Evolutionary conservation across 176 grass and related monocot genomes (phyloP), one percentile per base, ranked within the genome.

Genomic region (Hordeum marinum): DNA sequence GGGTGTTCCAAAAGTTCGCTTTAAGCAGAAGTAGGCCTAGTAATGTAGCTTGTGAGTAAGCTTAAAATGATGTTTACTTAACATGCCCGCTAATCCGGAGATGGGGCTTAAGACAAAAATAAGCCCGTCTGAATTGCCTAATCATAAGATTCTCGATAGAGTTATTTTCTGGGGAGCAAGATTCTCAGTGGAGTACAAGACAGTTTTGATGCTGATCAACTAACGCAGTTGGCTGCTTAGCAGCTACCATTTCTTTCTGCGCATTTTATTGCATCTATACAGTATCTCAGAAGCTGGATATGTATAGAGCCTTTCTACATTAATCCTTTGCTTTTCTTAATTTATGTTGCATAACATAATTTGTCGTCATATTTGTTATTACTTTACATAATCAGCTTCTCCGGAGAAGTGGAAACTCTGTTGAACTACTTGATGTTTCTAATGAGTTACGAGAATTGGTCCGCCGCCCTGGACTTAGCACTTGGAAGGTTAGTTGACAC

Each of bases 341-440:
- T 83, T 36, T 65, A 24, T 68, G 75, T 83, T 78, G 27, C 21
- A 1, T 78, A 32, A 75, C 17, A 68, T 77, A 39, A 77, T 71
- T 42, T 54, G 2, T 20, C 62, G 46, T 24, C 80, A 8, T 68
- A 50, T 31, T 68, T 90, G 23, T 63, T 90, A 26, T 85, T 72
- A 61, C 85, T 75, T 82, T 20, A 34, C 46, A 41, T 52, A 24
- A 89, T 79, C 25, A 98, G 96, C 88, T 98, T 88, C 96, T 98
- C 85, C 84, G 85, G 72, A 95, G 96, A 84, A 87, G 86, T 87
- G 85, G 90, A 50, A 85, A 74, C 80, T 98, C 91, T 58, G 78
- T 98, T 85, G 90, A 95, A 80, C 83, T 98, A 55, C 85, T 98
- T 81, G 91, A 98, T 89, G 93, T 98, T 83, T 98, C 91, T 73